Percentiles rank a stretch among this genome's conserved stretches.
Evolutionary conservation across 78 protist species (phyloP).

Genomic region (Cavenderia fasciculata): DNA sequence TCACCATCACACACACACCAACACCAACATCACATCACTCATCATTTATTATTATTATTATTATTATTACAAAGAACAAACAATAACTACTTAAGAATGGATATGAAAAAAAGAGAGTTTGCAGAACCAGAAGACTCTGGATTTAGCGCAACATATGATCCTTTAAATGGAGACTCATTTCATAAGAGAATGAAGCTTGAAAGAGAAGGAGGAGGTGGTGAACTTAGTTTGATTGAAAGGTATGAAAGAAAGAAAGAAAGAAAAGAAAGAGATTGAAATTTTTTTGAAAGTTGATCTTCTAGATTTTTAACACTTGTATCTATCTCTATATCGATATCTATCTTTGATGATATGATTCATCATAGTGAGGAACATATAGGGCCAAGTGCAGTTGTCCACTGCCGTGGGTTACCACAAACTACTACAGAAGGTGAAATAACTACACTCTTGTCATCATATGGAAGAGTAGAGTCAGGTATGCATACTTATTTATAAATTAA

Average conservation of each 20-base stretch:
- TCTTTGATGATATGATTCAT: background rate
- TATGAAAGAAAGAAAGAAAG: background rate
- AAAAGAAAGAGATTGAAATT: background rate
- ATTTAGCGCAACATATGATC: background rate
- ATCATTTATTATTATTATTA: too few species aligned
- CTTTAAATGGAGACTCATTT: background rate
- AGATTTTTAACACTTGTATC: background rate
- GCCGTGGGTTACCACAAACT: conserved; percentile 50
- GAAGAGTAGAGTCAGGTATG: conserved; percentile 54
- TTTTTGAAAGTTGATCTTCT: too few species aligned
- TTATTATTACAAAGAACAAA: too few species aligned
- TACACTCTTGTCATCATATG: conserved; percentile 28
- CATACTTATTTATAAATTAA: too few species aligned
- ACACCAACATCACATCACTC: too few species aligned
- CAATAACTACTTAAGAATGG: background rate
- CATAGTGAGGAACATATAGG: background rate
- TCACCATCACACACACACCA: too few species aligned
- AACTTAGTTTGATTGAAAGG: background rate
- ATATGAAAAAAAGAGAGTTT: conserved; percentile 16
- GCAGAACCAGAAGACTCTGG: background rate
- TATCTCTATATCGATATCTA: background rate
- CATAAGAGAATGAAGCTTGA: conserved; percentile 50
- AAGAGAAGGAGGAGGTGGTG: conserved; percentile 10
- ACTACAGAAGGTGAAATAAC: conserved; percentile 10
- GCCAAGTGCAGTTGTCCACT: conserved; percentile 66